Evolutionary conservation across 2,329 filamentous ascomycete species (phyloP).

Genomic region (Verticillium tricorpus): DNA sequence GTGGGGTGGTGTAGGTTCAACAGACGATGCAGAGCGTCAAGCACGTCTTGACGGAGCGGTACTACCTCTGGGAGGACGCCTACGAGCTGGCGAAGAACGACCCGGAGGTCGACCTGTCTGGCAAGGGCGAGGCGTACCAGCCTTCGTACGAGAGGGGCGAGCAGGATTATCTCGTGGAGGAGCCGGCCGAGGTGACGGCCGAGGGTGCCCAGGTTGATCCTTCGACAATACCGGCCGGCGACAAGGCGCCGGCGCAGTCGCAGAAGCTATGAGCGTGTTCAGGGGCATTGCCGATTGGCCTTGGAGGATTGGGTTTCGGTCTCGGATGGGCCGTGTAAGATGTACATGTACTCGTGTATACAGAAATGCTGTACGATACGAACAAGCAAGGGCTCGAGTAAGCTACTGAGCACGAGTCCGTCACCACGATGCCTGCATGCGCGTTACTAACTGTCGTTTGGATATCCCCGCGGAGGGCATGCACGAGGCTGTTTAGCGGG

Average conservation of each 20-base stretch:
- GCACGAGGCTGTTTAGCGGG: neutral
- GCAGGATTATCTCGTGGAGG: constrained; percentile 28
- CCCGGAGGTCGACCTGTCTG: constrained; percentile 59
- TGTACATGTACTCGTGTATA: neutral
- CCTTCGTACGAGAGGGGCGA: constrained; percentile 32
- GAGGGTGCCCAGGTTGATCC: constrained; percentile 4
- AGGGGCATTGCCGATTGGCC: neutral
- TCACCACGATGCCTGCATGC: neutral
- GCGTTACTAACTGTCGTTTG: neutral
- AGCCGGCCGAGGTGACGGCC: constrained; percentile 9
- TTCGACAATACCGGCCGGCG: constrained; percentile 6
- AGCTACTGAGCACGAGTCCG: neutral
- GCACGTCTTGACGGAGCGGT: constrained; percentile 80
- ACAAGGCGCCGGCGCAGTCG: constrained; percentile 7
- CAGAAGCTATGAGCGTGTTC: constrained; percentile 6
- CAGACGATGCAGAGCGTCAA: constrained; percentile 79
- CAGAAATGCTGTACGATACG: neutral
- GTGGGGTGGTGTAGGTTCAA: constrained; percentile 52
- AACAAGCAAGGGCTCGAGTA: neutral
- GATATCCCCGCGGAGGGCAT: neutral
- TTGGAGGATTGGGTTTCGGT: neutral
- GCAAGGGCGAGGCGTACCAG: constrained; percentile 43
- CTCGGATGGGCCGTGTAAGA: neutral
- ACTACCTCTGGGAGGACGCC: constrained; percentile 82
- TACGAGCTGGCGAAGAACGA: constrained; percentile 60